These are phyloP conservation scores for Emmonsia crescens DNA, from an alignment of 2,329 filamentous ascomycete species.

Conservation along the genomic window DNA sequence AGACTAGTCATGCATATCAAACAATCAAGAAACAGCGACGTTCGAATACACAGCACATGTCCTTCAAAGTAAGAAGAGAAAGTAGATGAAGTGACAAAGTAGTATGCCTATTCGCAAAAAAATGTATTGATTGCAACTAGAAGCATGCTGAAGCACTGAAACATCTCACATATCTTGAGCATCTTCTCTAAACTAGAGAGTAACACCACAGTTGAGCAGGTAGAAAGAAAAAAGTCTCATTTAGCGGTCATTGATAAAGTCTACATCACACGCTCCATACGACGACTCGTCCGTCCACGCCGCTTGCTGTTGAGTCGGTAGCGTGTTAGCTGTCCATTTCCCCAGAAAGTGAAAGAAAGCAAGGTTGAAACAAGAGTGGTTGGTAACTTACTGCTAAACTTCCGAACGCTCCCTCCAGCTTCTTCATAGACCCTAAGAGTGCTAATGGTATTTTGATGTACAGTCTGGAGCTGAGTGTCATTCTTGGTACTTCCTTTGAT, in stretches of 20 bases:
- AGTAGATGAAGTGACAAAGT: neutral
- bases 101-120: neutral
- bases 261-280: slow-evolving; percentile 56
- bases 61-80: neutral
- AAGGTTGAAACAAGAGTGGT: slow-evolving; percentile 9
- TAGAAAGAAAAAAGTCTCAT: neutral
- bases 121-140: neutral
- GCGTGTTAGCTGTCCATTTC: slow-evolving; percentile 9
- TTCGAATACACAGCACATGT: neutral
- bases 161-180: neutral
- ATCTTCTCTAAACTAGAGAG: neutral
- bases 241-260: neutral
- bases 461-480: slow-evolving; percentile 87
- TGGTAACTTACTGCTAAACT: slow-evolving; percentile 68
- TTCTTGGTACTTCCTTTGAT: slow-evolving; percentile 86
- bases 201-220: neutral
- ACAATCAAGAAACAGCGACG: neutral
- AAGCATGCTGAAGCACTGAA: neutral
- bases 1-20: neutral
- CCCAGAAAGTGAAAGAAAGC: neutral
- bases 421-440: slow-evolving; percentile 68
- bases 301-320: slow-evolving; percentile 49
- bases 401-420: slow-evolving; percentile 52
- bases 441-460: slow-evolving; percentile 93
- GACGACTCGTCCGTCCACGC: slow-evolving; percentile 71